Base-by-base conservation (phyloP, 345 rosid species). In the Arabidopsis thaliana region DNA sequence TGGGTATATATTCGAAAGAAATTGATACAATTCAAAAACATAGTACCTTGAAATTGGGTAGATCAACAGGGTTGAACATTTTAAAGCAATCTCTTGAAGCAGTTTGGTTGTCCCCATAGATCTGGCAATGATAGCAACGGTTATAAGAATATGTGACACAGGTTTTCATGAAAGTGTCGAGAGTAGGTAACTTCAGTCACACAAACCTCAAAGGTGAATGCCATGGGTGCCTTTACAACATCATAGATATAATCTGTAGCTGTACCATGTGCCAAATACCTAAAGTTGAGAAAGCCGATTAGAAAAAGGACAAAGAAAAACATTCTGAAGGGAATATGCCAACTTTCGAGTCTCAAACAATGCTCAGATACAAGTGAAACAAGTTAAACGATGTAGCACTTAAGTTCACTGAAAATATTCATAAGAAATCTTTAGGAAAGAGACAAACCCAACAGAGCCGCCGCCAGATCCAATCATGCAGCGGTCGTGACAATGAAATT, bases 211-310 rank as follows among this genome's bases (percentile, higher is more conserved):
- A 96, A 96, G 82, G 98, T 93, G 84, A 93, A 96, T 67, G 98
- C 91, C 98, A 93, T 89, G 24, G 99, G 99, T 67, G 85, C 92
- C 83, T 78, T 88, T 13, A 82, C 86, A 74, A 93, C 75, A 24
- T 93, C 96, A 42, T 87, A 91, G 86, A 96, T 93, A 85, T 87
- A 96, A 82, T 96, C 99, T 10, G 99, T 93, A 58, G 98, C 97
- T 30, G 98, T 93, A 56, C 99, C 98, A 72, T 96, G 99, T 5
- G 99, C 99, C 66, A 95, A 79, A 82, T 95, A 92, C 89, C 98
- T 94, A 80, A 44, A 73, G 72, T 76, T 11, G 16, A 52, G 67
- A 71, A 71, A 42, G 28, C 48, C 5, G n/a, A 16, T 49, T 13
- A 32, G 20, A 48, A 38, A 1, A 7, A n/a, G 7, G 23, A 3